Evolutionary conservation across 2,329 filamentous ascomycete species (phyloP), one percentile per base, ranked within the genome.

Genomic region (Cordyceps cateniannulata): DNA sequence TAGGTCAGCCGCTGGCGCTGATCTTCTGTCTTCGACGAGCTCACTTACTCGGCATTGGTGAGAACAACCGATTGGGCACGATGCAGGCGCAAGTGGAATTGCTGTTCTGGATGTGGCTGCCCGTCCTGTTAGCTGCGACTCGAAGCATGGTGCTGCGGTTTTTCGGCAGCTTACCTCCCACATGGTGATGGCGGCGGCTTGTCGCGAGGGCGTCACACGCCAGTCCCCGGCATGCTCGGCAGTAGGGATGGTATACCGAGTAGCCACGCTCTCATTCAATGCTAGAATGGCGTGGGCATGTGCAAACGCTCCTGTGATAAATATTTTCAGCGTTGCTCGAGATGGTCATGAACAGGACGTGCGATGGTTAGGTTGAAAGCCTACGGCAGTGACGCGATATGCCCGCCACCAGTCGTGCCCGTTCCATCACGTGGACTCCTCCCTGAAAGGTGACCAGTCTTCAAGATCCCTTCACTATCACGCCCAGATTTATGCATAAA

Each of bases 21-120:
- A 22, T 35, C 5, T 50, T 20, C 8, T 3, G 22, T 29, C 6
- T 12, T 10, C 27, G 35, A 20, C 6, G 4, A 10, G 35, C 56
- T 50, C 29, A 73, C 77, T 71, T 71, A 82, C 79, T 96, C 92
- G 66, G 87, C 81, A 25, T 85, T 79, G 6, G 90, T 93, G 63
- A 96, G 81, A 29, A 93, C 79, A 35, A 95, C 88, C 24, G 88
- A 91, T 64, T 89, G 85, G 47, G 91, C 91, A 51, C 91, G 86
- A 76, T 96, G 91, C 64, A 89, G 78, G 64, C 91, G 88, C 53
- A 96, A 81, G 63, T 84, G 88, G 71, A 93, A 89, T 63, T 84
- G 83, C 72, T 91, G 86, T 70, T 86, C 83, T 52, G 86, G 86
- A 70, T 89, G 84, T 67, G 80, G 79, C 81, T 84, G 68, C 49